Base-by-base conservation (phyloP, 2,329 filamentous ascomycete genomes). In the Aspergillus novoparasiticus region DNA sequence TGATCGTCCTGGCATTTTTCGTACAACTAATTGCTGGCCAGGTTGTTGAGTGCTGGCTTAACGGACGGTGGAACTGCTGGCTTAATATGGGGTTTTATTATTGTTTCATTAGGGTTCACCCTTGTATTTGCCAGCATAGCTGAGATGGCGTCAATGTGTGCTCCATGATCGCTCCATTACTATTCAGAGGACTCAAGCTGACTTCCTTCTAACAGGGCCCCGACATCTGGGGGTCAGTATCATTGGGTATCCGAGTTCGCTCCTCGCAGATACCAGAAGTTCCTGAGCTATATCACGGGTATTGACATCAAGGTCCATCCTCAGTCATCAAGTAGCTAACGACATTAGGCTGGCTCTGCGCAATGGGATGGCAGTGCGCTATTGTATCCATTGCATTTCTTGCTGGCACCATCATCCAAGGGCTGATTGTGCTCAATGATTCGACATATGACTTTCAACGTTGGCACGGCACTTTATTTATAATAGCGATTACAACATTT, bases 251-350 rank as follows among this genome's bases (percentile, higher is more conserved):
- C 75, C 16, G 76, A 81, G 46, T 81, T 84, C 65, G 79, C 81
- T n/a, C 80, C 81, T 19, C 71, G 64, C 14, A 69, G 67, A 6
- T 75, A 65, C 30, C 79, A 82, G 60, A 81, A 78, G 41, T 76
- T 78, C 36, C 72, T 84, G 0, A 83, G 81, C 58, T 84, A 83
- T 67, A 76, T 79, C 36, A 78, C 80, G 14, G 78, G 79, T 76
- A 73, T 55, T 34, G 8, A 8, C 21, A 4, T 58, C 26, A 11
- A 28, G 5, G 4, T 16, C 30, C 26, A 34, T 10, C 34, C 11
- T 28, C 26, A 46, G 21, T 30, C 0, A 14, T 21, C 23, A 6
- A 12, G 6, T 12, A 21, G 2, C 57, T 61, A 50, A 63, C 32
- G 14, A 28, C 6, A 21, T n/a, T 43, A 78, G 78, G 78, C 16